These are phyloP conservation scores for Jaenimonas drosophilae DNA, from an alignment of 208 protist genomes.

Conservation along the genomic window DNA sequence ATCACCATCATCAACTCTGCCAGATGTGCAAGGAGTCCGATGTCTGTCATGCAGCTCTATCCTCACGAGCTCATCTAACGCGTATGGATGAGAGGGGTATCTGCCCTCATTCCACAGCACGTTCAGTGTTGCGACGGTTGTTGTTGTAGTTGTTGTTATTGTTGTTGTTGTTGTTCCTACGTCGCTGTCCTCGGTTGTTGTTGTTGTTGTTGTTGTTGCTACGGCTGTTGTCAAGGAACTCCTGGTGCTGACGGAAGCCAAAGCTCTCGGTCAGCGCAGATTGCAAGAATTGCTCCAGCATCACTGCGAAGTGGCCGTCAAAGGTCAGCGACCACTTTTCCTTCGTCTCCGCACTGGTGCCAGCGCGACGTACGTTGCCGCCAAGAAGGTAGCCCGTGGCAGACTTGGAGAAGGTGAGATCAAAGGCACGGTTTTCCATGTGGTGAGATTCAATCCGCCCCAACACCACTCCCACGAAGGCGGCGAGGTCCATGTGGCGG, in stretches of 20 bases:
- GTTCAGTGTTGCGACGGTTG: constrained; percentile 4
- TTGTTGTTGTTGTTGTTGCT: constrained; percentile 9
- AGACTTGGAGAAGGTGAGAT: constrained; percentile 57
- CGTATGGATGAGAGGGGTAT: background rate
- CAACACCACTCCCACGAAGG: constrained; percentile 53
- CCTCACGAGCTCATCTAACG: no score
- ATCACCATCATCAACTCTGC: no score
- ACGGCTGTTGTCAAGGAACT: constrained; percentile 1
- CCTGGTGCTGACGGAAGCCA: constrained; percentile 52
- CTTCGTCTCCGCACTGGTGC: constrained; percentile 21
- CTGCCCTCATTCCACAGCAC: constrained; percentile 2
- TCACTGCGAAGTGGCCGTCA: constrained; percentile 74
- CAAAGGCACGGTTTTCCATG: constrained; percentile 68
- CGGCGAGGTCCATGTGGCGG: constrained; percentile 69
- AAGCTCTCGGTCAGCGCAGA: constrained; percentile 78
- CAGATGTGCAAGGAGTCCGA: no score
- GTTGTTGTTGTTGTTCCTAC: constrained; percentile 9
- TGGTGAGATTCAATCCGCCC: constrained; percentile 38
- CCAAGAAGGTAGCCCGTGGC: constrained; percentile 46
- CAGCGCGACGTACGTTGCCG: constrained; percentile 52
- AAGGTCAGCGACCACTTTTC: constrained; percentile 77
- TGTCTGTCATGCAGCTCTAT: no score
- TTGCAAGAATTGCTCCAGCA: constrained; percentile 76
- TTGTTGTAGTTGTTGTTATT: constrained; percentile 18
- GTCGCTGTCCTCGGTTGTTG: constrained; percentile 2